Evolutionary conservation across 768 basidiomycete species (phyloP).

Genomic region (Rhodotorula sphaerocarpa): DNA sequence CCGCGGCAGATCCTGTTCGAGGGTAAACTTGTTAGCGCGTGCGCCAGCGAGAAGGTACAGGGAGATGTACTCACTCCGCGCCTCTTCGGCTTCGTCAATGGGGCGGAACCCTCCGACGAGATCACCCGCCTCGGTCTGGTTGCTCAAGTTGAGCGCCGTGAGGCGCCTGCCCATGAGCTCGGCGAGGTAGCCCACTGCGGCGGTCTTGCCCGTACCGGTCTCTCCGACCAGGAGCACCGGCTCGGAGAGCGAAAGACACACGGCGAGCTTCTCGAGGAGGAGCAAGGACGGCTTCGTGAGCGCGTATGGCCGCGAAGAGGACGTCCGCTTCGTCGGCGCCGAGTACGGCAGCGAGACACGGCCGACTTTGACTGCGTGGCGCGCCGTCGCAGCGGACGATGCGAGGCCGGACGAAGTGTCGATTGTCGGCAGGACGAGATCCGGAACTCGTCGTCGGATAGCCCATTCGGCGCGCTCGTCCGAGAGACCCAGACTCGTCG

Average conservation of each 20-base stretch:
- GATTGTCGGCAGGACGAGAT: conserved; percentile 61
- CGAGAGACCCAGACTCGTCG: conserved; percentile 43
- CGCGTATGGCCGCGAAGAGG: conserved; percentile 60
- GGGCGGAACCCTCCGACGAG: conserved; percentile 92
- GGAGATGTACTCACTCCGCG: conserved; percentile 23
- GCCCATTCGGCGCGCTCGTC: conserved; percentile 64
- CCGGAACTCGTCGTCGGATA: conserved; percentile 57
- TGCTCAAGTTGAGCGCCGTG: conserved; percentile 83
- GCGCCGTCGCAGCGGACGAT: conserved; percentile 46
- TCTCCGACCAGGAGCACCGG: conserved; percentile 89
- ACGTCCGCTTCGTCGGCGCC: conserved; percentile 43
- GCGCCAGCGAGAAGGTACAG: too few relatives aligned
- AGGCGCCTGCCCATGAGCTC: conserved; percentile 65
- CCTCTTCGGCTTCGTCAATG: conserved; percentile 58
- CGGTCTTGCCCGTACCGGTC: conserved; percentile 99
- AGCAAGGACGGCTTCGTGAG: conserved; percentile 75
- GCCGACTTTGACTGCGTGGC: conserved; percentile 47
- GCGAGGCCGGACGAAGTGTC: conserved; percentile 53
- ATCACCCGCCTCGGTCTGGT: conserved; percentile 92
- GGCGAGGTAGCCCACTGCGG: conserved; percentile 77
- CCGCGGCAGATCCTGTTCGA: conserved; percentile 19
- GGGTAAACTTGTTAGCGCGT: background rate
- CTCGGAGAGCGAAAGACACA: conserved; percentile 62
- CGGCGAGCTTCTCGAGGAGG: conserved; percentile 71
- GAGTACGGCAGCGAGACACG: conserved; percentile 26